Percentiles rank a stretch among this genome's conserved stretches.
phyloP scores from a whole-genome alignment of 768 basidiomycete genomes.

The Rhodocollybia butyracea region DNA sequence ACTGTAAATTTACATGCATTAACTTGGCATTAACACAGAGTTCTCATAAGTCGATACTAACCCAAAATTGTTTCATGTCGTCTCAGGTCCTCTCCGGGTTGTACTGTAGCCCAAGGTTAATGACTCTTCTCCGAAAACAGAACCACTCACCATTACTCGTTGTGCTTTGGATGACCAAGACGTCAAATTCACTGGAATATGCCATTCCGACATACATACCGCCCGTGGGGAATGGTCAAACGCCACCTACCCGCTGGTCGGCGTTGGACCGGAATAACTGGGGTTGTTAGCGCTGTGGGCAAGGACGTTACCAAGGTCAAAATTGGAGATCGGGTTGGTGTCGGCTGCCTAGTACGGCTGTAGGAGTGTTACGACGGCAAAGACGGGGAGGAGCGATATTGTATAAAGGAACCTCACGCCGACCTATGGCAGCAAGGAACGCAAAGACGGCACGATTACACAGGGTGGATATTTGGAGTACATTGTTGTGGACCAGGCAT shows the following conservation, averaged over 20 bases:
- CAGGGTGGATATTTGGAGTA: slow-evolving; percentile 48
- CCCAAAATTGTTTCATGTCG: no score
- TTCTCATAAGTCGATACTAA: no score
- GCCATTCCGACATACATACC: slow-evolving; percentile 49
- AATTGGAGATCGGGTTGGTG: slow-evolving; percentile 54
- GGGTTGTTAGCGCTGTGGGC: slow-evolving; percentile 50
- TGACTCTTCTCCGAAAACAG: neutral
- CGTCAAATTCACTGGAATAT: slow-evolving; percentile 51
- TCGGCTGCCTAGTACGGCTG: slow-evolving; percentile 53
- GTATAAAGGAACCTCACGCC: neutral
- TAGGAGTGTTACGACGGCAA: slow-evolving; percentile 47
- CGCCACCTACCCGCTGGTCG: slow-evolving; percentile 29
- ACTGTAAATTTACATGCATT: no score
- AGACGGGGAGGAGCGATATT: slow-evolving; percentile 52
- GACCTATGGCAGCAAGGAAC: slow-evolving; percentile 42
- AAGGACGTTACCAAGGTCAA: slow-evolving; percentile 51
- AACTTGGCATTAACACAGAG: no score
- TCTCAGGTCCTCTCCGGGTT: no score
- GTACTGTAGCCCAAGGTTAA: no score
- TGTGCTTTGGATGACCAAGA: slow-evolving; percentile 43
- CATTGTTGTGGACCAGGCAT: slow-evolving; percentile 46
- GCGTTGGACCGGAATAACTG: slow-evolving; percentile 53
- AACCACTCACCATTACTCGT: slow-evolving; percentile 3
- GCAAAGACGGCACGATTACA: slow-evolving; percentile 36
- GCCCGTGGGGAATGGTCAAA: slow-evolving; percentile 36